Base-by-base conservation (phyloP, 306 rosid species). In the Vigna reflexopilosa region DNA sequence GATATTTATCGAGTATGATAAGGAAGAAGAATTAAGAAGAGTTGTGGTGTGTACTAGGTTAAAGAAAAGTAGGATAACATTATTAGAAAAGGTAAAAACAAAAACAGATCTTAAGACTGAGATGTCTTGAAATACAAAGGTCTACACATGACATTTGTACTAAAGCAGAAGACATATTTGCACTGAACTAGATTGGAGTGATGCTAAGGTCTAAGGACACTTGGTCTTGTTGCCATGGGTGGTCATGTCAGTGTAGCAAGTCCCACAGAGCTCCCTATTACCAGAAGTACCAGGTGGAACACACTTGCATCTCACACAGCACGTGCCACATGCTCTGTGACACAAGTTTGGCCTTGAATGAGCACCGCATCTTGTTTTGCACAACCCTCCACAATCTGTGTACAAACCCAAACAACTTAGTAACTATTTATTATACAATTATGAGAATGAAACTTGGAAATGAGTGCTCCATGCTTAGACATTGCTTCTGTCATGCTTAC, bases 221-320 rank as follows among this genome's bases (percentile, higher is more conserved):
- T 89, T 89, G 50, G 91, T 87, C 58, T 6, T 83, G 71, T 89
- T 89, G 59, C 81, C 85, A 19, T 89, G 93, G 55, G 93, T 89
- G 16, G 88, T 86, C 96, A 89, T 91, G 48, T 72, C 87, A 16
- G 91, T 87, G 45, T 91, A 91, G 73, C 96, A 91, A 16, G 80
- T 19, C 11, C 93, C 96, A 63, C 96, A 91, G 3, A 86, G 44
- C 38, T 91, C 96, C 22, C 96, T 86, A 16, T 91, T 91, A 1
- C 96, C 96, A 0, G 89, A 57, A 0, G 93, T 89, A 0, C 96
- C 96, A 2, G 93, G 93, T 14, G 96, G 93, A 13, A 91, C 96
- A 26, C 93, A 89, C 75, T 84, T 89, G 80, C 96, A 91, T 57
- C 90, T 86, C 45, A 77, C 77, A 36, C 93, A 91, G 49, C 93